These are phyloP conservation scores for Colletotrichum truncatum DNA, from an alignment of 2,329 filamentous ascomycete genomes.

Conservation along the genomic window DNA sequence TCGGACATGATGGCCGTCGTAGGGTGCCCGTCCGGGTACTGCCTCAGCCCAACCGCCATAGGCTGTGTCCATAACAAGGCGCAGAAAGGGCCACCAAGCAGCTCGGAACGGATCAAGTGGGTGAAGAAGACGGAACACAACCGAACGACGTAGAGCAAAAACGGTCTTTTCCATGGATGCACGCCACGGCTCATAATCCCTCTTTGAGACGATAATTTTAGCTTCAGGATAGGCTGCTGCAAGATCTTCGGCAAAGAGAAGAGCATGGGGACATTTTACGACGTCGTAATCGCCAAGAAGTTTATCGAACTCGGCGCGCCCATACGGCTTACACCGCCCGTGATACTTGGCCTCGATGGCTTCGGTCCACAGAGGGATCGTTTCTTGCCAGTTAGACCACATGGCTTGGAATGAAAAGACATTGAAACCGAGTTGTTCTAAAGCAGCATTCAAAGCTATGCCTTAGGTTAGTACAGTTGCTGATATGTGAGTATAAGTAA, in stretches of 20 bases:
- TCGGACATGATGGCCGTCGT: neutral
- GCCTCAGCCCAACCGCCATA: conserved; percentile 1
- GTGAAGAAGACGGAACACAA: neutral
- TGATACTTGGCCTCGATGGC: neutral
- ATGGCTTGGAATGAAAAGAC: conserved; percentile 2
- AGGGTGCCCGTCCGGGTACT: neutral
- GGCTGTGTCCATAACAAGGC: neutral
- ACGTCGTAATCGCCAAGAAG: neutral
- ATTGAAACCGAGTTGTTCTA: neutral
- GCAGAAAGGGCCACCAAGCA: neutral
- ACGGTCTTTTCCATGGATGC: neutral
- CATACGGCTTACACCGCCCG: neutral
- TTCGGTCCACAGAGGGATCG: neutral
- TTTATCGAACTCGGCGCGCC: neutral
- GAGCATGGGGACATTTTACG: neutral
- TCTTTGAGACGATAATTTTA: neutral
- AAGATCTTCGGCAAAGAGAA: conserved; percentile 2
- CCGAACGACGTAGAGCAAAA: neutral
- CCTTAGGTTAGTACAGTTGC: neutral
- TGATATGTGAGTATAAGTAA: neutral
- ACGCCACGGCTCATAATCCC: neutral
- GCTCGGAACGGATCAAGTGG: neutral
- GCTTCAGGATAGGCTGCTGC: neutral
- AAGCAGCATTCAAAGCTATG: neutral
- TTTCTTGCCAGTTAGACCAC: neutral